Base-by-base conservation (phyloP, 208 protist genomes). In the Crithidia expoeki region DNA sequence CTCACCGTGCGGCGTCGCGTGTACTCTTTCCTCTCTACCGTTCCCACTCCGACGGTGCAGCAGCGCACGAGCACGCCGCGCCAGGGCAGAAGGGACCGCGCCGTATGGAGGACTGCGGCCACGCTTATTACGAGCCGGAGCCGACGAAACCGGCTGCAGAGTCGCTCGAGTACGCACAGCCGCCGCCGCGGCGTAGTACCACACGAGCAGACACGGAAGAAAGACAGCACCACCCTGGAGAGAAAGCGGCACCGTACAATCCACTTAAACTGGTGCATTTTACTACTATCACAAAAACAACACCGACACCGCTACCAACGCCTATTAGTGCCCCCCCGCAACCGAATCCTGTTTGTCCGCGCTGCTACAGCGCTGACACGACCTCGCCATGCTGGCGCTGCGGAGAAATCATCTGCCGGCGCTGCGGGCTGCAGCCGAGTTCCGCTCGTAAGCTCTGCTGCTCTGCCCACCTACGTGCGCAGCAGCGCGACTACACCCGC, bases 351-450 rank as follows among this genome's bases (percentile, higher is more conserved):
- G 58, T 80, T 32, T 91, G 83, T 51, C 44, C 46, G 30, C 62
- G 56, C n/a, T 91, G 83, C 63, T 83, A 74, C 50, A 68, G 79
- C 19, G 64, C 49, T 16, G 80, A 88, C 27, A 86, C 80, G 27
- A 86, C 75, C 10, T 79, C 74, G 17, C 49, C 69, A 23, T 91
- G 85, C 66, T 83, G 70, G 69, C 56, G 57, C 14, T 91, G 85
- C 51, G 57, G 67, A 14, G 78, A 72, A 30, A 62, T 77, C 58
- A 73, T 91, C n/a, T 91, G 85, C 76, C 62, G 74, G n/a, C 79
- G 74, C 59, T 91, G 85, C 60, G 80, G 80, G 7, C 58, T 80
- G 34, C 74, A 16, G 17, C 65, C 59, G 12, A 65, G 58, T 11
- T 59, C 70, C 28, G 49, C 53, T 11, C 59, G 64, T 1, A 70